Percentiles rank a stretch among this genome's conserved stretches.
These are phyloP conservation scores for Leccinum truebloodii DNA, from an alignment of 768 basidiomycete genomes.

Conservation along the genomic window DNA sequence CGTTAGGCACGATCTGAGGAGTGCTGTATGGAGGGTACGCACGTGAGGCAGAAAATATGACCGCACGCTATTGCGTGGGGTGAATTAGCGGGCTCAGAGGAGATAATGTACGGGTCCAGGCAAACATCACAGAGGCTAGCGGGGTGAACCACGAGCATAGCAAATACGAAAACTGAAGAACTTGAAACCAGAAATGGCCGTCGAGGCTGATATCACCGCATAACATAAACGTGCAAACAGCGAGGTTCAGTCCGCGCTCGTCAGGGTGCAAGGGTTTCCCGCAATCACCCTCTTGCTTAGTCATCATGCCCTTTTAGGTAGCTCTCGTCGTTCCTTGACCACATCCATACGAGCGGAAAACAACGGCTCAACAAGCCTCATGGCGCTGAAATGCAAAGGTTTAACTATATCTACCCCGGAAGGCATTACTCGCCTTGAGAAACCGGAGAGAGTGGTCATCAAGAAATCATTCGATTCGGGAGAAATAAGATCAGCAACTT, in stretches of 20 bases:
- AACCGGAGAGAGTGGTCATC: slow-evolving; percentile 39
- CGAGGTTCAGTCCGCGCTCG: slow-evolving; percentile 10
- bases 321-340: slow-evolving; percentile 9
- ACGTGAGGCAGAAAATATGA: slow-evolving; percentile 73
- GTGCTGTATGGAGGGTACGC: slow-evolving; percentile 33
- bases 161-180: slow-evolving; percentile 27
- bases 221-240: slow-evolving; percentile 36
- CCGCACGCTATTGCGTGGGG: slow-evolving; percentile 78
- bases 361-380: slow-evolving; percentile 34
- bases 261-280: slow-evolving; percentile 27
- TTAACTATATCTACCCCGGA: neutral
- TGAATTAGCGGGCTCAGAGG: slow-evolving; percentile 47
- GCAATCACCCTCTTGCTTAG: neutral
- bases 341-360: slow-evolving; percentile 36
- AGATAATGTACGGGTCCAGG: slow-evolving; percentile 57
- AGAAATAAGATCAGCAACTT: slow-evolving; percentile 35
- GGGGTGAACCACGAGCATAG: slow-evolving; percentile 65
- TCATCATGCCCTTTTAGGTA: slow-evolving; percentile 7
- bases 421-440: slow-evolving; percentile 12
- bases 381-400: slow-evolving; percentile 19
- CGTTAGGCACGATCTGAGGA: slow-evolving; percentile 14
- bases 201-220: slow-evolving; percentile 33
- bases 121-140: slow-evolving; percentile 78
- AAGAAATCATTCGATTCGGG: slow-evolving; percentile 27
- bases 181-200: slow-evolving; percentile 28